A percentile compares a stretch with the other conserved stretches of the same genome.
phyloP scores from a whole-genome alignment of 441 rosid species.

The Pelargonium fulgidum region DNA sequence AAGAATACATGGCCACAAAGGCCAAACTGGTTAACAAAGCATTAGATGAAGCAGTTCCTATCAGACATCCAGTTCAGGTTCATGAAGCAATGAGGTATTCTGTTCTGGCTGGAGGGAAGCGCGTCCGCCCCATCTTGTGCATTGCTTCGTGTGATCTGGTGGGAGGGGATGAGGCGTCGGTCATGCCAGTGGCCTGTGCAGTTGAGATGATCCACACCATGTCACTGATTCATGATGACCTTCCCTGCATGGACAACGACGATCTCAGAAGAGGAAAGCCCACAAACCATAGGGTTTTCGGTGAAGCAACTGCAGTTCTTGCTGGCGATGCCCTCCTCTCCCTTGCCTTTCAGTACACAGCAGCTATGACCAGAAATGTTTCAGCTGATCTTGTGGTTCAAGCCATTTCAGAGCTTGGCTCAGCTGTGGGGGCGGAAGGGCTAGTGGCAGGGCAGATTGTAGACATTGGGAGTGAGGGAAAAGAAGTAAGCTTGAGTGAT shows the following conservation, averaged over 20 bases:
- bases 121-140: constrained; percentile 34
- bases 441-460: constrained; percentile 39
- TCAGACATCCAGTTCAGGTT: constrained; percentile 18
- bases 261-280: constrained; percentile 40
- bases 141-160: constrained; percentile 36
- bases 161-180: constrained; percentile 33
- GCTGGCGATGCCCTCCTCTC: constrained; percentile 32
- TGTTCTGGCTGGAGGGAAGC: constrained; percentile 37
- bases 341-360: constrained; percentile 31
- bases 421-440: constrained; percentile 35
- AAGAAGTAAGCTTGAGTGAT: constrained; percentile 22
- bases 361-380: constrained; percentile 11
- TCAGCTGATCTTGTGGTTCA: constrained; percentile 20
- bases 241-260: constrained; percentile 45
- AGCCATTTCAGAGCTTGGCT: constrained; percentile 26
- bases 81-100: constrained; percentile 43
- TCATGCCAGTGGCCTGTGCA: constrained; percentile 35
- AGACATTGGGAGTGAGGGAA: constrained; percentile 34
- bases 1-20: constrained; percentile 25
- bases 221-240: constrained; percentile 42
- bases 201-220: constrained; percentile 41
- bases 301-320: constrained; percentile 31
- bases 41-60: constrained; percentile 29
- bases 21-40: constrained; percentile 26
- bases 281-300: constrained; percentile 38